Evolutionary conservation across 768 basidiomycete species (phyloP), one percentile per base, ranked within the genome.

Genomic region (Cubamyces sp.): DNA sequence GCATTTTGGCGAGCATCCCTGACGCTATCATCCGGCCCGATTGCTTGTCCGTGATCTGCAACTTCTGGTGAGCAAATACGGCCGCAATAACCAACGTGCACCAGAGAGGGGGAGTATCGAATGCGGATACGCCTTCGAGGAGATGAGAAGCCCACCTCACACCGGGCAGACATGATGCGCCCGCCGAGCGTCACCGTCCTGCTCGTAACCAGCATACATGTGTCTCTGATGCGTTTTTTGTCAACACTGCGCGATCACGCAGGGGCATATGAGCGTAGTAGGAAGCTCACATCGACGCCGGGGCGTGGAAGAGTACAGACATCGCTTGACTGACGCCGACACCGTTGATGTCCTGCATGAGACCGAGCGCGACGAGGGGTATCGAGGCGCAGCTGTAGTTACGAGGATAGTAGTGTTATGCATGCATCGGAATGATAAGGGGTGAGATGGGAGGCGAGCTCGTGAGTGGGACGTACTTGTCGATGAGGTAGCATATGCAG

Each of bases 321-420:
- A 90, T 82, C 11, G 83, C 81, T 71, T 90, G 87, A 3, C 87
- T 91, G 19, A 91, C 88, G 12, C 89, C 89, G 14, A 90, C 88
- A 2, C 88, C 88, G 59, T 91, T 90, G 26, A 79, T 73, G 61
- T 81, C 80, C 67, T 82, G 78, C 40, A 85, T 72, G 43, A 90
- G 69, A 3, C 88, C 88, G 11, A 91, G 78, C 7, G 84, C 86
- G 30, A 90, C 84, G 12, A 90, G 80, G 0, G 88, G 87, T 16
- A 86, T 86, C 55, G 84, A 83, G 43, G 85, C 86, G 71, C 87
- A 88, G 67, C 85, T 87, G 65, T 18, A 39, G 15, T 30, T 37
- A 39, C 9, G 23, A 30, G 57, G 34, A 34, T 11, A 11, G 9
- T 11, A 11, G 9, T 5, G 34, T 11, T 5, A 34, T 34, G 9